Evolutionary conservation across 768 basidiomycete species (phyloP).

Genomic region (Tylopilus balloui): DNA sequence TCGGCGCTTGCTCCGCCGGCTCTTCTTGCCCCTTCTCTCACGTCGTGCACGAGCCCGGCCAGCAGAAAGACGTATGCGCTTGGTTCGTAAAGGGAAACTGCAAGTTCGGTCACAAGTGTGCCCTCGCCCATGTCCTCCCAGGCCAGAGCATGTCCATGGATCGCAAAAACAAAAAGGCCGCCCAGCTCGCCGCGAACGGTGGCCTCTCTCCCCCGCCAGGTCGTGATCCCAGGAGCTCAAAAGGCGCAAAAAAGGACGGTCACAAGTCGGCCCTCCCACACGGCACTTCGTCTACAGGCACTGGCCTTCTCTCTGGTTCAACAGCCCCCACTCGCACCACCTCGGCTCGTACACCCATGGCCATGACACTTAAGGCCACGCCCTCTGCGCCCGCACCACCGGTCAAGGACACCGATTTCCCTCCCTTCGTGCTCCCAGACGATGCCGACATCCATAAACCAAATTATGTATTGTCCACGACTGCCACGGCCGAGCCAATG

Average conservation of each 20-base stretch:
- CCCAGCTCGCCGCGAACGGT: constrained; percentile 58
- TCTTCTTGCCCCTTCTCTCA: constrained; percentile 97
- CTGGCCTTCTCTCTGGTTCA: constrained; percentile 45
- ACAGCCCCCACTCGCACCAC: constrained; percentile 62
- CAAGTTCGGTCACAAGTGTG: constrained; percentile 79
- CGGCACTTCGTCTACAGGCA: constrained; percentile 7
- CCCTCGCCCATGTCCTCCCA: constrained; percentile 89
- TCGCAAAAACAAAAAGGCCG: constrained; percentile 94
- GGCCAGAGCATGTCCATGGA: constrained; percentile 96
- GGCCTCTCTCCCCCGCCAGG: constrained; percentile 31
- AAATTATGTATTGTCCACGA: constrained; percentile 1
- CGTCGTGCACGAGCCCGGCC: constrained; percentile 62
- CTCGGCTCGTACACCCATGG: constrained; percentile 55
- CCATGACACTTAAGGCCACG: constrained; percentile 64
- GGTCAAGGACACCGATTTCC: constrained; percentile 70
- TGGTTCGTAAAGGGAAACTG: constrained; percentile 95
- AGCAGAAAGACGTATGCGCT: constrained; percentile 75
- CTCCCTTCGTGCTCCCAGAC: constrained; percentile 62
- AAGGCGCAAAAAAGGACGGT: constrained; percentile 36
- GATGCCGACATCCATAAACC: constrained; percentile 36
- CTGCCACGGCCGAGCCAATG: constrained; percentile 1
- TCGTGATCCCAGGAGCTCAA: constrained; percentile 32
- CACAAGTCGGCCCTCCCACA: constrained; percentile 21
- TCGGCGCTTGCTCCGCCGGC: constrained; percentile 91
- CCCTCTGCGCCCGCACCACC: constrained; percentile 79